Evolutionary conservation across 441 rosid genomes (phyloP), one percentile per base, ranked within the genome.

Genomic region (Erodium moschatum): DNA sequence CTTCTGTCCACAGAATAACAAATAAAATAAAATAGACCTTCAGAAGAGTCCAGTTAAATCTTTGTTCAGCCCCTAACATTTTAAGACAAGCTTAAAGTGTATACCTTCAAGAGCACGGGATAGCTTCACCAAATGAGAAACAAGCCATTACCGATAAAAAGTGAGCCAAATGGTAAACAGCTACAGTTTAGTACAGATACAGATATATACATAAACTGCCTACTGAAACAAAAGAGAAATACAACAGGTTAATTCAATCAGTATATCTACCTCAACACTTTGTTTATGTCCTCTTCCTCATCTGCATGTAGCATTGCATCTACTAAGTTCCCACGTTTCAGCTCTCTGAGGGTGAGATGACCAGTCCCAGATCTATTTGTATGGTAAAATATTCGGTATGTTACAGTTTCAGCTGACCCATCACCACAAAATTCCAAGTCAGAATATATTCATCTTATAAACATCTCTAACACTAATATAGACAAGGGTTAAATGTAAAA

Each of bases 211-310:
- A 46, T 46, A 46, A 12, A 12, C 5, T 46, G 54, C 54, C 54
- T 46, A 46, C 4, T 38, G 4, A 46, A 46, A 46, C 54, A 46
- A 46, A 46, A 46, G 54, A 46, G 54, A n/a, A 46, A 46, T 46
- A 46, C 13, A 46, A 13, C 54, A 46, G 16, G 54, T 13, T 46
- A 12, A 46, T 71, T 70, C 48, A 15, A 70, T 64, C 24, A 5
- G 50, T 10, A 69, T 63, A 67, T 73, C 75, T 75, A 93, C 98
- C 97, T 93, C 82, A 93, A 80, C 69, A 93, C 95, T 85, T 93
- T 93, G 85, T 93, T 93, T 74, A 93, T 93, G 79, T 93, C 98
- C 75, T 93, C 98, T 85, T 93, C 97, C 80, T 91, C 95, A 66
- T 93, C 97, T 33, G 90, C 96, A 80, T 91, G 88, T 61, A 67